Percentiles rank a stretch among this genome's conserved stretches.
These are phyloP conservation scores for Emericellopsis terricola DNA, from an alignment of 495 filamentous ascomycete genomes.

Conservation along the genomic window DNA sequence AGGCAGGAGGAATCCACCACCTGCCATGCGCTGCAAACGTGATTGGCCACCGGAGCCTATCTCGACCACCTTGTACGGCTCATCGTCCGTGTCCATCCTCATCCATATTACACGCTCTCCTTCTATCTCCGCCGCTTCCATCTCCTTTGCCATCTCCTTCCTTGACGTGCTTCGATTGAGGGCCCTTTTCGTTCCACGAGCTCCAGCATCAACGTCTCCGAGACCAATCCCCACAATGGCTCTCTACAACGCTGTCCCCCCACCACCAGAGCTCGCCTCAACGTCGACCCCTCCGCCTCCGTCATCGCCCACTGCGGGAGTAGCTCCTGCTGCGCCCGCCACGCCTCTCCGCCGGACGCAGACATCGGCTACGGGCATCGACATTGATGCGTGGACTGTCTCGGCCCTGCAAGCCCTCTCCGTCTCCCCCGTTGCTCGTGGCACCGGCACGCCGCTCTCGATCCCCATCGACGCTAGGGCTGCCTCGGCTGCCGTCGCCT, in stretches of 20 bases:
- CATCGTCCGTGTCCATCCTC: no score
- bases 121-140: no score
- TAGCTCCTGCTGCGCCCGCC: slow-evolving; percentile 5
- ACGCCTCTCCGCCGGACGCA: slow-evolving; percentile 11
- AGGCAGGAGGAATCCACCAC: no score
- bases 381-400: slow-evolving; percentile 31
- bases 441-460: slow-evolving; percentile 23
- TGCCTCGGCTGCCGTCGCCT: slow-evolving; percentile 4
- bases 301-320: background rate
- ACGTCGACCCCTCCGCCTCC: slow-evolving; percentile 9
- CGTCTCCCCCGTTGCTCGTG: slow-evolving; percentile 23
- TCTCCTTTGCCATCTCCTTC: no score
- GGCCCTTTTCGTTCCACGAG: no score
- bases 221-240: slow-evolving; percentile 13
- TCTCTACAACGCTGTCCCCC: slow-evolving; percentile 19
- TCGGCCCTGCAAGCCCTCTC: slow-evolving; percentile 29
- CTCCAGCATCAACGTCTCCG: no score
- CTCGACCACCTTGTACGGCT: no score
- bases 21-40: no score
- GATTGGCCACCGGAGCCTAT: no score
- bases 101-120: no score
- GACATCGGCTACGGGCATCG: slow-evolving; percentile 15
- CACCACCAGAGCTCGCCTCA: slow-evolving; percentile 11
- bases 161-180: no score
- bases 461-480: slow-evolving; percentile 24